Conservation (phyloP, 495 filamentous ascomycete genomes). For the Penicillium riverlandense region DNA sequence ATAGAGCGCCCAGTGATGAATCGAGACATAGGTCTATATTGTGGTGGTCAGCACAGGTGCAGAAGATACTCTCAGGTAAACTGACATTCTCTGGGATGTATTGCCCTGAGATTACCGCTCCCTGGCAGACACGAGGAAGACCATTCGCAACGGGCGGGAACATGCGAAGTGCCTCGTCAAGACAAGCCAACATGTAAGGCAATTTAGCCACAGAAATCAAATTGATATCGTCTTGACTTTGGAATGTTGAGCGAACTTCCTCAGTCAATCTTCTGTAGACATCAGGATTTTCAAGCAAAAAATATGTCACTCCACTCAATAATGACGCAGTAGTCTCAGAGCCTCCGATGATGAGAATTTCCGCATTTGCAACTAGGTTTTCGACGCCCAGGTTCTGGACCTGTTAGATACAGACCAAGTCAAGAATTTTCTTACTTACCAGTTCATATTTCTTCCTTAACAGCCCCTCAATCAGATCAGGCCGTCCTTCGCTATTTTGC, state of each 20-base stretch:
- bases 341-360: conserved; percentile 43
- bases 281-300: conserved; percentile 39
- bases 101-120: conserved; percentile 38
- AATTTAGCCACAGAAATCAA: conserved; percentile 37
- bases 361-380: conserved; percentile 32
- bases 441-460: conserved; percentile 39
- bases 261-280: conserved; percentile 32
- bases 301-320: conserved; percentile 45
- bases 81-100: conserved; percentile 31
- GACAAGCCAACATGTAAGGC: conserved; percentile 47
- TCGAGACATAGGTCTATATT: conserved; percentile 37
- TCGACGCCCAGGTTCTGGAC: conserved; percentile 29
- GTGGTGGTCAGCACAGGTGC: neutral
- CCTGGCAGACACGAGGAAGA: conserved; percentile 37
- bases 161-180: conserved; percentile 52
- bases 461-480: conserved; percentile 44
- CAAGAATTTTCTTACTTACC: conserved; percentile 11
- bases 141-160: conserved; percentile 49
- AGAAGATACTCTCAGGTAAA: neutral
- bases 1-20: conserved; percentile 44
- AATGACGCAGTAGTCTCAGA: conserved; percentile 57
- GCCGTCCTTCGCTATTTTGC: conserved; percentile 25
- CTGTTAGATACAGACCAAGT: too few species aligned
- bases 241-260: conserved; percentile 47
- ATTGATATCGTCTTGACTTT: conserved; percentile 46